phyloP scores from a whole-genome alignment of 257 asterid genomes.

The Primulina eburnea region DNA sequence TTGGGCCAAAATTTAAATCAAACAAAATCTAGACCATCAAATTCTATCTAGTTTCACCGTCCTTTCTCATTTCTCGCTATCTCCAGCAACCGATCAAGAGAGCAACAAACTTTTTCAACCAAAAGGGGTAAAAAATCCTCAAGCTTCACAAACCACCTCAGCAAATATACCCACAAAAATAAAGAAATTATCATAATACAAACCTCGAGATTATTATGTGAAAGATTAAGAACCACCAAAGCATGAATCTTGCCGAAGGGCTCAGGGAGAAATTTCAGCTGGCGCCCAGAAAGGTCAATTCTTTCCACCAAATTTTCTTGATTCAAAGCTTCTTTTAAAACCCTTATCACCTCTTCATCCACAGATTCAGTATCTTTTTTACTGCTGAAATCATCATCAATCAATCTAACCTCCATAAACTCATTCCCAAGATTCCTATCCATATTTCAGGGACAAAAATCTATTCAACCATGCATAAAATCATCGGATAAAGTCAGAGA shows the following conservation, averaged over 20 bases:
- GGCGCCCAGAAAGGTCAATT: slow-evolving; percentile 51
- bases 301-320: slow-evolving; percentile 22
- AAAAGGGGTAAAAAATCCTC: neutral
- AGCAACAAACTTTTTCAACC: neutral
- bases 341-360: slow-evolving; percentile 35
- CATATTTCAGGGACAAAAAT: slow-evolving; percentile 12
- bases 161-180: neutral
- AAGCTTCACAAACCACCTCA: neutral
- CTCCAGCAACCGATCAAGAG: neutral
- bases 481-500: neutral
- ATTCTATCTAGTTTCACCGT: neutral
- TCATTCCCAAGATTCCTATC: slow-evolving; percentile 21
- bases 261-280: slow-evolving; percentile 44
- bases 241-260: slow-evolving; percentile 44
- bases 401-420: slow-evolving; percentile 32
- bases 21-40: neutral
- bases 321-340: slow-evolving; percentile 29
- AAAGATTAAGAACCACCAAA: slow-evolving; percentile 43
- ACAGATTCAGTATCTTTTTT: slow-evolving; percentile 6
- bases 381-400: slow-evolving; percentile 8
- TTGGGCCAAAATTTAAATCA: no score
- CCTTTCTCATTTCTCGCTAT: neutral
- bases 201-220: slow-evolving; percentile 54
- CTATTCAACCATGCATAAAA: neutral
- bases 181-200: neutral